These are phyloP conservation scores for Talaromyces stipitatus DNA, from an alignment of 495 filamentous ascomycete genomes.

Conservation along the genomic window DNA sequence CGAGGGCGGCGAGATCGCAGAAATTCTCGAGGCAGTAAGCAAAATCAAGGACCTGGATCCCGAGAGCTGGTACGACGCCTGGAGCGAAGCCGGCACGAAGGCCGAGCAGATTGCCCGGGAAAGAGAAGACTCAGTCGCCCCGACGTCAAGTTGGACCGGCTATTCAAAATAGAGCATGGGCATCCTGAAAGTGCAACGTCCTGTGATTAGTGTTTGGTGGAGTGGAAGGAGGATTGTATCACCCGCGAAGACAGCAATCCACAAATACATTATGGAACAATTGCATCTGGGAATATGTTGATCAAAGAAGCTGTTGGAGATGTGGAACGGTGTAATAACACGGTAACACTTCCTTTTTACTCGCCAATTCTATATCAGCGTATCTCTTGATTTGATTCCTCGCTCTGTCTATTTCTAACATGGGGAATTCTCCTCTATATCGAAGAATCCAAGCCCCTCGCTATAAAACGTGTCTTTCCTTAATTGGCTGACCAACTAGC, in stretches of 20 bases:
- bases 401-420: too few relatives aligned
- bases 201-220: slow-evolving; percentile 14
- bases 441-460: too few relatives aligned
- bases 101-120: not conserved
- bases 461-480: too few relatives aligned
- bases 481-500: too few relatives aligned
- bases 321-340: too few relatives aligned
- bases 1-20: slow-evolving; percentile 32
- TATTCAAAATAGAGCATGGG: not conserved
- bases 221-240: slow-evolving; percentile 6
- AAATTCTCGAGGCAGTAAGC: slow-evolving; percentile 28
- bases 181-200: slow-evolving; percentile 3
- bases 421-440: too few relatives aligned
- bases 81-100: not conserved
- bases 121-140: not conserved
- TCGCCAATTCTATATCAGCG: too few relatives aligned
- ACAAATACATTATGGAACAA: slow-evolving; percentile 24
- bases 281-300: slow-evolving; percentile 29
- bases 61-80: slow-evolving; percentile 12
- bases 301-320: too few relatives aligned
- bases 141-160: not conserved
- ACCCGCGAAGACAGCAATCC: slow-evolving; percentile 7
- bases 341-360: too few relatives aligned
- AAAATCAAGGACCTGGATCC: slow-evolving; percentile 32
- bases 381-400: too few relatives aligned